Base-by-base conservation (phyloP, 2,329 filamentous ascomycete species). In the Phoma sp. region DNA sequence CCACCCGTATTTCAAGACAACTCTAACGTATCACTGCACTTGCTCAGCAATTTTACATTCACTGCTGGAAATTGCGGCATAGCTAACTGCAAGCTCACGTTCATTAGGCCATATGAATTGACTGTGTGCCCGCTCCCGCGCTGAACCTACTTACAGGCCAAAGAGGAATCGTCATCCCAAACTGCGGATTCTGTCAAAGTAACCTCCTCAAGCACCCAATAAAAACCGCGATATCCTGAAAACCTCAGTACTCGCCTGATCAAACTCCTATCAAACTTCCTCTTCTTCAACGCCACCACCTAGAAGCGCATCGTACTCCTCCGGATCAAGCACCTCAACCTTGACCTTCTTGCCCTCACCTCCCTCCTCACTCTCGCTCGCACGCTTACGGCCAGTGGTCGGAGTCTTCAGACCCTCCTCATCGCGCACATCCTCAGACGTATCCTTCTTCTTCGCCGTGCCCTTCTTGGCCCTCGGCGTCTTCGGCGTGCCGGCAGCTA, bases 381-480 rank as follows among this genome's bases (percentile, higher is more conserved):
- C 37, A 12, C 56, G 57, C 39, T 62, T 61, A 2, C 53, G 43
- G 1, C 52, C 43, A 0, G 23, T 30, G 2, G 46, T 21, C 0
- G 59, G 56, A 2, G 42, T 53, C 1, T 29, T 4, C 0, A 39
- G n/a, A n/a, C n/a, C n/a, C 23, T 40, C 57, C 0, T 45, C 45
- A 4, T 46, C 39, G 20, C 28, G 46, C 2, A 28, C 32, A 11
- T 55, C 47, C 9, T 38, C 25, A 0, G n/a, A 12, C 1, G 0
- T 11, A 0, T 17, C 46, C 38, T 48, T 51, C 12, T 42, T 51
- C 4, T 43, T 48, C 0, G 36, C 47, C 2, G 34, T 26, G 1
- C 29, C 4, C 46, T 61, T 62, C n/a, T 43, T 46, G 10, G 53
- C 30, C 12, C 26, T 38, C 2, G 47, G 47, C 18, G 45, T 54